Evolutionary conservation across 768 basidiomycete species (phyloP).

Genomic region (Phlebiopsis gigantea): DNA sequence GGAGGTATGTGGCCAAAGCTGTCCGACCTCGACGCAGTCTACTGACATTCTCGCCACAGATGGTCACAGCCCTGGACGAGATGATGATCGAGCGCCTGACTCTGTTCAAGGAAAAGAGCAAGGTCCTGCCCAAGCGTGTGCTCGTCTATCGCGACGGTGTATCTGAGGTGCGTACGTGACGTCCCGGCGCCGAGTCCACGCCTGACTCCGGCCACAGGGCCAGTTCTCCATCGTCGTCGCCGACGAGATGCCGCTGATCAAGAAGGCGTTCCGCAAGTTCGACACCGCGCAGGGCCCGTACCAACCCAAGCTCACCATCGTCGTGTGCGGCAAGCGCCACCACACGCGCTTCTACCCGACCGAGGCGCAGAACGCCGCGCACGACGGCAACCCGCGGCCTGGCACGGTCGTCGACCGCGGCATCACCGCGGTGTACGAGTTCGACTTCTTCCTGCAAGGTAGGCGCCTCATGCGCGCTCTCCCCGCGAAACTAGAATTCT

Average conservation of each 20-base stretch:
- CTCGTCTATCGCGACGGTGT: conserved; percentile 73
- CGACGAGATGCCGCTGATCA: conserved; percentile 40
- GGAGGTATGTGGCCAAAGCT: conserved; percentile 44
- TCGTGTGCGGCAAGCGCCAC: conserved; percentile 54
- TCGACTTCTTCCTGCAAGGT: conserved; percentile 52
- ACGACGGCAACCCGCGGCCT: conserved; percentile 45
- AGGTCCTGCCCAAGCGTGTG: conserved; percentile 37
- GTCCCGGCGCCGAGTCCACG: not conserved
- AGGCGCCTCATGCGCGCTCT: conserved; percentile 7
- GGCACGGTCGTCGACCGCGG: conserved; percentile 53
- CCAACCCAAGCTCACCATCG: conserved; percentile 43
- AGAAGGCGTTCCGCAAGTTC: conserved; percentile 37
- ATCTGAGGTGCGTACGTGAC: conserved; percentile 50
- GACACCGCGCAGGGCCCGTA: conserved; percentile 32
- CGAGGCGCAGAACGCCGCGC: conserved; percentile 34
- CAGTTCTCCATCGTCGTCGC: conserved; percentile 42
- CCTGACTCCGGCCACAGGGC: conserved; percentile 27
- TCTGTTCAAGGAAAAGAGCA: conserved; percentile 32
- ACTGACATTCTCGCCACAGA: conserved; percentile 20
- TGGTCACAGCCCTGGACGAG: conserved; percentile 41
- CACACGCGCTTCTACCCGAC: conserved; percentile 55
- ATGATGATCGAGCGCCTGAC: conserved; percentile 47
- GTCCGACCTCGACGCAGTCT: not conserved
- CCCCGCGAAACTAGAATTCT: not conserved
- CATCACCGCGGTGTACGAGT: conserved; percentile 48